Conservation (phyloP, 2,329 filamentous ascomycete genomes). For the Talaromyces sp. region DNA sequence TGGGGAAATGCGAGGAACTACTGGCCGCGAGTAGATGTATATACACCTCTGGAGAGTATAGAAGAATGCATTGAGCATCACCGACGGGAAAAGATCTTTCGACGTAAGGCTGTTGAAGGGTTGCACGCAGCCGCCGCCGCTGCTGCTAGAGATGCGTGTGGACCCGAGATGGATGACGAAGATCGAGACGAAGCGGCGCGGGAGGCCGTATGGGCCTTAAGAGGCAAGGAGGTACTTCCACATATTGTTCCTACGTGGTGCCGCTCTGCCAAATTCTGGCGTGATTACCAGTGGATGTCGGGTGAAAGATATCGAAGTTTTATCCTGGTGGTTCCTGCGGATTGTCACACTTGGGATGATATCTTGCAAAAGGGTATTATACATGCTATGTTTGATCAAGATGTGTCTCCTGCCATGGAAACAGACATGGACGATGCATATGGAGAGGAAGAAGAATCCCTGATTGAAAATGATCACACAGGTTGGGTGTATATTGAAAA, state of each 20-base stretch:
- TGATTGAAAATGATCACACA: background rate
- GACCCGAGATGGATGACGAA: background rate
- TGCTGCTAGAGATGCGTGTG: background rate
- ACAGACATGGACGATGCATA: background rate
- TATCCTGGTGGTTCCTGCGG: slow-evolving; percentile 5
- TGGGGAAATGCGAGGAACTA: slow-evolving; percentile 18
- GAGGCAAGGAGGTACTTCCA: slow-evolving; percentile 1
- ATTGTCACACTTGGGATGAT: slow-evolving; percentile 13
- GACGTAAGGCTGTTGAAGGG: slow-evolving; percentile 5
- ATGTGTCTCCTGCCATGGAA: slow-evolving; percentile 12
- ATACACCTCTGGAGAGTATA: slow-evolving; percentile 12
- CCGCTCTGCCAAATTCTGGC: background rate
- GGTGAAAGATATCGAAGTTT: slow-evolving; percentile 1
- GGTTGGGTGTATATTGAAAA: slow-evolving; percentile 9
- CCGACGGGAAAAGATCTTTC: slow-evolving; percentile 12
- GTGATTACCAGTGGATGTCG: background rate
- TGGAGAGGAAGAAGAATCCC: slow-evolving; percentile 9
- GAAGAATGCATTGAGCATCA: slow-evolving; percentile 18
- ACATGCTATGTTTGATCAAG: slow-evolving; percentile 15
- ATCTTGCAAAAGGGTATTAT: slow-evolving; percentile 11
- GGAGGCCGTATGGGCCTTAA: slow-evolving; percentile 1
- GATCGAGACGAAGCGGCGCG: slow-evolving; percentile 7
- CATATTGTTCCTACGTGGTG: slow-evolving; percentile 9
- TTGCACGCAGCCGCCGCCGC: background rate
- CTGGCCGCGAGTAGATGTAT: slow-evolving; percentile 17